These are phyloP conservation scores for Calonectria hongkongensis DNA, from an alignment of 2,329 filamentous ascomycete species.

Conservation along the genomic window DNA sequence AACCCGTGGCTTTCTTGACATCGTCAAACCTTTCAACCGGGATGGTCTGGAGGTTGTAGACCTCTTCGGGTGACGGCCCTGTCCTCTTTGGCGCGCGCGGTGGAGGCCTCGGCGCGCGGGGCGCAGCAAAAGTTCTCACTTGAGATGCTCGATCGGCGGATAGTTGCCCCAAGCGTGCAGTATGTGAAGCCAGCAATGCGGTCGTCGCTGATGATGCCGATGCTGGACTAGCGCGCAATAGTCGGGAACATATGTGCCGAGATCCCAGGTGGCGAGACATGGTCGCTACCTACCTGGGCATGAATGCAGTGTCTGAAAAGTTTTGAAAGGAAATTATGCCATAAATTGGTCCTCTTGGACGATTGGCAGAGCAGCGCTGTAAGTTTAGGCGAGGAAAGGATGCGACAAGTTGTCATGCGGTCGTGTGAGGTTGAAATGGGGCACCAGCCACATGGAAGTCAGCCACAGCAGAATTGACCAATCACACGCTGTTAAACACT, in stretches of 20 bases:
- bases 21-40: conserved; percentile 48
- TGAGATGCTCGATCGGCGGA: conserved; percentile 32
- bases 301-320: neutral
- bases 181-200: conserved; percentile 7
- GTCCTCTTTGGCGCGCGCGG: conserved; percentile 40
- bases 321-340: neutral
- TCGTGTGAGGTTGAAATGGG: conserved; percentile 35
- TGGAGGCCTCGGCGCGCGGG: conserved; percentile 37
- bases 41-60: conserved; percentile 51
- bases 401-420: conserved; percentile 7
- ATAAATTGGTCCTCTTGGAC: neutral
- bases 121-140: conserved; percentile 46
- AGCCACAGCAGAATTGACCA: conserved; percentile 40
- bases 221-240: conserved; percentile 36
- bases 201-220: conserved; percentile 14
- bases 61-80: conserved; percentile 29
- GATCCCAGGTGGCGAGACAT: conserved; percentile 37
- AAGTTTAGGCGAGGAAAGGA: conserved; percentile 32
- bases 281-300: neutral
- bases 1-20: conserved; percentile 42
- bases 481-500: conserved; percentile 42
- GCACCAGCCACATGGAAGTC: conserved; percentile 43
- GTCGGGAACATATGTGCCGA: conserved; percentile 28
- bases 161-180: conserved; percentile 10
- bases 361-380: conserved; percentile 11